Evolutionary conservation across 495 filamentous ascomycete genomes (phyloP), one percentile per base, ranked within the genome.

Genomic region (Schizothecium vesticola): DNA sequence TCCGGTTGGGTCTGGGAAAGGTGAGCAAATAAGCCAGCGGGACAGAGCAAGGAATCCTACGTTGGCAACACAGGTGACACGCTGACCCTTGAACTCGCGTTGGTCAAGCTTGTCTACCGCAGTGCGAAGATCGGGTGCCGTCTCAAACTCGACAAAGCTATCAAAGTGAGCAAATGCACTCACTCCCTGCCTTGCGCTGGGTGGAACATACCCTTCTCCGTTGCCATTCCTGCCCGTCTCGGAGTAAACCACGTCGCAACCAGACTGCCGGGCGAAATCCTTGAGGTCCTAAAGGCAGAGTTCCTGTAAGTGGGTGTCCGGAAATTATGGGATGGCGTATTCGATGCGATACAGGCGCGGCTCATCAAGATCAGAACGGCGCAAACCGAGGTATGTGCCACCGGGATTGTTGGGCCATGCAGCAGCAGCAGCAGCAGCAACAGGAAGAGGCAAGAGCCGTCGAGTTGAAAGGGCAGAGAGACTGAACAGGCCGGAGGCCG

Each of bases 131-230:
- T 99, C 95, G 65, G 86, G 88, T 31, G 90, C 89, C 61, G 92
- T 97, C 80, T 99, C 96, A 74, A 97, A 99, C 78, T 99, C 95
- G 73, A 99, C 95, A 80, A 97, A 97, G 76, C 96, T 98, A 71
- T 51, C 43, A 51, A 51, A 51, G 43, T 51, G 16, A 51, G 43
- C 19, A 16, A 23, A 69, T 10, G 43, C 29, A 21, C 25, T 9
- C 29, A 21, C 33, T 9, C 71, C 22, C 24, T 51, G 21, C 31
- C 5, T 55, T 25, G 28, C 51, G 61, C 24, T 26, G 3, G 28
- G 36, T 57, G 68, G 26, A 24, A 85, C 92, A 80, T 80, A 98
- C 96, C 95, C 95, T 87, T 89, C 91, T 70, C 93, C 92, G 80
- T 93, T 91, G 70, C 91, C 91, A 72, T 97, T 95, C 75, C 95